These are phyloP conservation scores for Talaromyces funiculosus DNA, from an alignment of 2,329 filamentous ascomycete species.

Conservation along the genomic window DNA sequence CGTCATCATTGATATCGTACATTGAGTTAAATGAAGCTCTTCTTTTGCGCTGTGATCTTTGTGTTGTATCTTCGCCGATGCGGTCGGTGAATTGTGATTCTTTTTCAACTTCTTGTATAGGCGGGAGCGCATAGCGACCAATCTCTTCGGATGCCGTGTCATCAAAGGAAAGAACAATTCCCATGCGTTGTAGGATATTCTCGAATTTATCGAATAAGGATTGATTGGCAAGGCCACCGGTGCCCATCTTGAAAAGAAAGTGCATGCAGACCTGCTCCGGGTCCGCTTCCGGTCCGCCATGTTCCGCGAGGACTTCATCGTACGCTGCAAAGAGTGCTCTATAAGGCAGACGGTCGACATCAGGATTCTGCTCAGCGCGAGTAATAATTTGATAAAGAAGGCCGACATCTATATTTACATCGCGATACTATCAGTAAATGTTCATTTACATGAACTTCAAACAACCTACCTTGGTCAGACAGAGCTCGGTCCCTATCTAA, in stretches of 20 bases:
- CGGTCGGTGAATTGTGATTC: constrained; percentile 18
- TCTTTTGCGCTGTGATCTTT: constrained; percentile 30
- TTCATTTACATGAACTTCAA: too few relatives aligned
- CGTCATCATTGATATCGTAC: constrained; percentile 49
- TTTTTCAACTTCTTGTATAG: constrained; percentile 15
- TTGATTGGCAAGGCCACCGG: constrained; percentile 49
- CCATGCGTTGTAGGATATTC: constrained; percentile 60
- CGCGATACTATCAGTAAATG: background rate
- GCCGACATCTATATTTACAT: constrained; percentile 61
- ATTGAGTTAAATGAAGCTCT: constrained; percentile 52
- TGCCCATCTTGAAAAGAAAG: constrained; percentile 73
- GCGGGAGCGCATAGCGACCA: constrained; percentile 25
- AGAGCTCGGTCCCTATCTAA: constrained; percentile 44
- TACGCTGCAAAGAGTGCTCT: constrained; percentile 78
- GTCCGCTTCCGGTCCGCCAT: constrained; percentile 61
- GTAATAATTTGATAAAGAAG: constrained; percentile 71
- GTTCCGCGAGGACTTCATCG: constrained; percentile 64
- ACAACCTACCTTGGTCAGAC: constrained; percentile 53
- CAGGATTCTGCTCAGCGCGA: constrained; percentile 61
- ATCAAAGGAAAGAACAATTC: constrained; percentile 63
- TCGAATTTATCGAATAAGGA: constrained; percentile 66
- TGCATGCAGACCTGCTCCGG: constrained; percentile 70
- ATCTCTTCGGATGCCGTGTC: constrained; percentile 35
- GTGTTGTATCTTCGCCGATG: constrained; percentile 25
- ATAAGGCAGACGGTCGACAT: constrained; percentile 62